Evolutionary conservation across 2,329 filamentous ascomycete species (phyloP).

Genomic region (Botrytis porri): DNA sequence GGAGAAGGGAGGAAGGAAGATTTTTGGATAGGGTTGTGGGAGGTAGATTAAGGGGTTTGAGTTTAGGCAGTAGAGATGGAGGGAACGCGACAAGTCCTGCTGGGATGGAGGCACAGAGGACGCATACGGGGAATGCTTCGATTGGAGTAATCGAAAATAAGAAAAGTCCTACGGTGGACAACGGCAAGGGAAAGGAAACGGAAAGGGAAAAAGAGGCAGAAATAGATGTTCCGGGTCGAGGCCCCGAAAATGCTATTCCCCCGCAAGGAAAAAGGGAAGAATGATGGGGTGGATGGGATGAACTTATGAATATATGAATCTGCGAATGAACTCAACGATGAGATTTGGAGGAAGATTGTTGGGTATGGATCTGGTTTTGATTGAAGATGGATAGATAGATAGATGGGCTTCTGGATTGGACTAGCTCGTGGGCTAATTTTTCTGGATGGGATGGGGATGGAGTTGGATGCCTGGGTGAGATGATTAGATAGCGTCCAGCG

Average conservation of each 20-base stretch:
- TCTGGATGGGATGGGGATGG: background rate
- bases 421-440: too few relatives aligned
- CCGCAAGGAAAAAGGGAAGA: background rate
- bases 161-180: background rate
- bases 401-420: background rate
- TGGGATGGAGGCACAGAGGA: too few relatives aligned
- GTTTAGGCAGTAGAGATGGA: background rate
- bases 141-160: background rate
- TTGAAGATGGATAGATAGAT: background rate
- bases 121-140: background rate
- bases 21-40: slow-evolving; percentile 12
- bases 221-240: background rate
- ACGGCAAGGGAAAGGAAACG: background rate
- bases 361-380: background rate
- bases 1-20: background rate
- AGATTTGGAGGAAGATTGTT: background rate
- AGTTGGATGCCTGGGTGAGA: background rate
- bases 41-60: background rate
- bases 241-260: background rate
- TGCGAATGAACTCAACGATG: background rate
- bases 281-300: background rate
- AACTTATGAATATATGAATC: background rate
- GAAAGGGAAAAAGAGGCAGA: background rate
- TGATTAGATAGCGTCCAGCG: background rate
- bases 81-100: background rate